These are phyloP conservation scores for Bothriochloa decipiens DNA, from an alignment of 176 grass and related monocot genomes.

Conservation along the genomic window DNA sequence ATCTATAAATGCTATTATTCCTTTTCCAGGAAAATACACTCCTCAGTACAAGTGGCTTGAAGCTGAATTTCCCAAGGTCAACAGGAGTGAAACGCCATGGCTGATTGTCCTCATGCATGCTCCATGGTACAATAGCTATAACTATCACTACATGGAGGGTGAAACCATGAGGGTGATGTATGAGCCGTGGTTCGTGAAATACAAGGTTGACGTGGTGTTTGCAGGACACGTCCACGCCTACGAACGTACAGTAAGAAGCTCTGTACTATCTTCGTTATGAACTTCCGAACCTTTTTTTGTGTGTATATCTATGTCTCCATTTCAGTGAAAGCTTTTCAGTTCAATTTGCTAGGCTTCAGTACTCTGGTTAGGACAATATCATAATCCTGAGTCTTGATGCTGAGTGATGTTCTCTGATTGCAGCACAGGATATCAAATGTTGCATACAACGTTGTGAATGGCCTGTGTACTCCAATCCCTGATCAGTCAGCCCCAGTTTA, in stretches of 20 bases:
- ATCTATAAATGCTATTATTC: not conserved
- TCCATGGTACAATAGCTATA: conserved; percentile 98
- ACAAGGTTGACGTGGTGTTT: conserved; percentile 88
- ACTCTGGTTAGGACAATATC: not conserved
- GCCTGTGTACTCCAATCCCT: conserved; percentile 56
- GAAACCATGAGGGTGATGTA: conserved; percentile 94
- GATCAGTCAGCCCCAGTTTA: conserved; percentile 78
- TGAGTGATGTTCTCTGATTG: not conserved
- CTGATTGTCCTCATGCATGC: conserved; percentile 89
- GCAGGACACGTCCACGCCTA: conserved; percentile 94
- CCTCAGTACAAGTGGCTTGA: conserved; percentile 94
- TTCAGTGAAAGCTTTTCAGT: not conserved
- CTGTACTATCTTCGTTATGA: too few species aligned
- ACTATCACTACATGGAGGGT: conserved; percentile 97
- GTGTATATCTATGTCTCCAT: not conserved
- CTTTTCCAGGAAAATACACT: conserved; percentile 72
- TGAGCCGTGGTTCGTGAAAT: conserved; percentile 84
- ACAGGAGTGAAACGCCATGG: conserved; percentile 91
- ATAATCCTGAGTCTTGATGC: not conserved
- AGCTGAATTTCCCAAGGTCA: conserved; percentile 80
- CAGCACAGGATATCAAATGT: conserved; percentile 90
- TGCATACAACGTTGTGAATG: conserved; percentile 78
- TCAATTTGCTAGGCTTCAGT: not conserved
- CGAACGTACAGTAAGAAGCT: conserved; percentile 74
- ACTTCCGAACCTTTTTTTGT: too few species aligned